A percentile compares a stretch with the other conserved stretches of the same genome.
Evolutionary conservation across 83 land plant species (phyloP).

Genomic region (Picea mariana): DNA sequence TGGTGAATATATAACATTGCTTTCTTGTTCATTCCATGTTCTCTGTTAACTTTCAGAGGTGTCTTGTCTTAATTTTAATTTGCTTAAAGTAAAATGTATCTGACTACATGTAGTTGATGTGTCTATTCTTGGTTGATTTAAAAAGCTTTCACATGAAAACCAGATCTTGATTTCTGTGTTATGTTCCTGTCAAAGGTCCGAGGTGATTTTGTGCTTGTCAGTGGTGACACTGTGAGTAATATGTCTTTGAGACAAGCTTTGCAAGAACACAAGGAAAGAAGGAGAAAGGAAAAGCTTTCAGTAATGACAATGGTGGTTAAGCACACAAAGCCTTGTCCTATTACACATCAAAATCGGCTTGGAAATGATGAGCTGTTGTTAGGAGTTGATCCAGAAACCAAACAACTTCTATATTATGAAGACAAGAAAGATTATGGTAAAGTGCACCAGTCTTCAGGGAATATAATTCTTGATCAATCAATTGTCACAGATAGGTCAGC

Average conservation of each 20-base stretch:
- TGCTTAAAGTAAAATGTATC: background rate
- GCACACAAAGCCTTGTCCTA: slow-evolving; percentile 62
- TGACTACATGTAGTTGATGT: background rate
- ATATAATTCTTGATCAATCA: slow-evolving; percentile 60
- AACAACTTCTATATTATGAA: slow-evolving; percentile 83
- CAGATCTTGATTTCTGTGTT: slow-evolving; percentile 14
- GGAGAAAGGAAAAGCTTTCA: slow-evolving; percentile 80
- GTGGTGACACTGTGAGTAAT: slow-evolving; percentile 96
- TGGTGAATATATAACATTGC: background rate
- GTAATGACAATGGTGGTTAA: slow-evolving; percentile 97
- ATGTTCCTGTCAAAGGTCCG: slow-evolving; percentile 52
- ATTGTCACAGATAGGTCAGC: slow-evolving; percentile 55
- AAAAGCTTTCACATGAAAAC: background rate
- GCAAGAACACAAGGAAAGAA: slow-evolving; percentile 86
- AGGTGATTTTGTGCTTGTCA: slow-evolving; percentile 92
- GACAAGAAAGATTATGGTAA: slow-evolving; percentile 33
- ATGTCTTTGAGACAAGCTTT: slow-evolving; percentile 79
- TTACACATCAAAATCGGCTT: slow-evolving; percentile 80
- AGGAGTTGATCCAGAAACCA: slow-evolving; percentile 82
- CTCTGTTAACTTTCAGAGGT: background rate
- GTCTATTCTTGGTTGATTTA: background rate
- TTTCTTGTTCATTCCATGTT: background rate
- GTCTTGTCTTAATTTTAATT: background rate
- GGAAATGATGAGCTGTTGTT: slow-evolving; percentile 91
- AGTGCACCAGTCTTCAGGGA: slow-evolving; percentile 33